These are phyloP conservation scores for Cyclotella distinguenda DNA, from an alignment of 108 stramenopile species.

Conservation along the genomic window DNA sequence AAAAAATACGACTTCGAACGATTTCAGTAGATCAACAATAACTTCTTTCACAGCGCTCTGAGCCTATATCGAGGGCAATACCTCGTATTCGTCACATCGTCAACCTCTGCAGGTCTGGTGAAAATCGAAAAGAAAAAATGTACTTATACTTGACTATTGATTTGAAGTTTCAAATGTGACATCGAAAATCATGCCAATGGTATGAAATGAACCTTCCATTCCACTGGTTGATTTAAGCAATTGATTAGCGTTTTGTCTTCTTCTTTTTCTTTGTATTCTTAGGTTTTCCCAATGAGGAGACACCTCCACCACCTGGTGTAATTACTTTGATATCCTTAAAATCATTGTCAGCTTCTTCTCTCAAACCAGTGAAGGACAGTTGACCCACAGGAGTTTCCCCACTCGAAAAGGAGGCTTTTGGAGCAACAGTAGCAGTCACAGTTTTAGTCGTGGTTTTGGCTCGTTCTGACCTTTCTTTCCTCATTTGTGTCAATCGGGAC, in stretches of 20 bases:
- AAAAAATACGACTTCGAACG: no score
- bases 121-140: no score
- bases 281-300: slow-evolving; percentile 18
- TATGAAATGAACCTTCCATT: no score
- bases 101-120: no score
- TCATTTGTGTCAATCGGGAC: slow-evolving; percentile 56
- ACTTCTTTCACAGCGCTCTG: no score
- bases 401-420: not conserved
- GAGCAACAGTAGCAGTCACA: not conserved
- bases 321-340: slow-evolving; percentile 22
- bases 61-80: no score
- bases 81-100: no score
- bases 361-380: slow-evolving; percentile 24
- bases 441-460: slow-evolving; percentile 41
- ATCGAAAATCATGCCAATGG: not conserved
- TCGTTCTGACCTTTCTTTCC: slow-evolving; percentile 64
- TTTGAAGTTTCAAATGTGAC: not conserved
- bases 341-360: slow-evolving; percentile 3
- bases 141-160: no score
- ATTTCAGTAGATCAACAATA: no score
- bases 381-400: slow-evolving; percentile 17
- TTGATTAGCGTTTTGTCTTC: slow-evolving; percentile 38
- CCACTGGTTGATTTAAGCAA: no score
- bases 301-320: slow-evolving; percentile 26
- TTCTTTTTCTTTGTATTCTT: slow-evolving; percentile 54